Evolutionary conservation across 1,139 yeast genomes (phyloP), one percentile per base, ranked within the genome.

Genomic region (Arxiozyma bovina): DNA sequence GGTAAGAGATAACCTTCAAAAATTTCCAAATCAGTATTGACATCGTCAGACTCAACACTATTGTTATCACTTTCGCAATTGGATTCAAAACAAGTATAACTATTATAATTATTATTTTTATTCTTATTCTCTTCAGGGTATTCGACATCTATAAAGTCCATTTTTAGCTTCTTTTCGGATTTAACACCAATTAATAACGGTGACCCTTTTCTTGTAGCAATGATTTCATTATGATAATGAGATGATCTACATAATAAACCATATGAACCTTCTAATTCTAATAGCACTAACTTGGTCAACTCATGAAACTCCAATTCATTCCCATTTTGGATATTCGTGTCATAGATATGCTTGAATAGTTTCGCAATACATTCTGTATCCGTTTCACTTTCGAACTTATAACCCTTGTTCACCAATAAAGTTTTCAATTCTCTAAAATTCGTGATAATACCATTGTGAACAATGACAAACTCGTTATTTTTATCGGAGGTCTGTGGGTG

Each of bases 361-460:
- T 89, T 91, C 64, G 99, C 99, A 70, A 94, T 93, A 73, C 95
- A 88, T 74, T 94, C 99, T 43, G 99, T 88, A 75, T 94, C 99
- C 52, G 99, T 94, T 63, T 93, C 99, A 58, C 94, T 83, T 72
- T 85, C 94, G 70, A 94, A 94, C 56, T 73, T 73, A 72, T 78
- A 85, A 52, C 98, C 98, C 73, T 90, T 89, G 58, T 85, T 76
- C 53, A 75, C 70, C 65, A 94, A 80, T 69, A 93, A 81, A 53
- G 93, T 87, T 70, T 87, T 87, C 70, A 93, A 81, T 63, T 88
- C 97, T 65, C 91, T 81, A 76, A 85, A 93, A 74, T 94, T 94
- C 66, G 99, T 91, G 71, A 94, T 89, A 71, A 94, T 93, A 79
- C 99, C 99, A 67, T 94, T 94, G 76, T 94, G 99, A 53, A 94